Evolutionary conservation across 164 flowering plant genomes (phyloP).

Genomic region (Buxus sempervirens): DNA sequence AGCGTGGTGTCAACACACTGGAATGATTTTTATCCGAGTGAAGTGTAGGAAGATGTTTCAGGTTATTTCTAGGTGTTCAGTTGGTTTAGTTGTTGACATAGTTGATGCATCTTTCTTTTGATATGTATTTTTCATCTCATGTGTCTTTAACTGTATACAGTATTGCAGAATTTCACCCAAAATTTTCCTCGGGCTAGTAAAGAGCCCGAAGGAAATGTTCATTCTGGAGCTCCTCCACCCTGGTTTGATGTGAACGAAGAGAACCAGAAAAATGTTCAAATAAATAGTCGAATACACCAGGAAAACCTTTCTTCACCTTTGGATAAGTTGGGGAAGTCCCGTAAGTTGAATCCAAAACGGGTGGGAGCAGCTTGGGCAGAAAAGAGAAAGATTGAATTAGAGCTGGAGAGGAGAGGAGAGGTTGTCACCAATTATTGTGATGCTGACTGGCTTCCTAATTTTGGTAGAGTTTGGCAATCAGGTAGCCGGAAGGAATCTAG

Average conservation of each 20-base stretch:
- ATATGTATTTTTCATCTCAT: slow-evolving; percentile 5
- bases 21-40: background rate
- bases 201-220: slow-evolving; percentile 57
- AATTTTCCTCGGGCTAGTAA: slow-evolving; percentile 23
- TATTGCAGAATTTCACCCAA: slow-evolving; percentile 34
- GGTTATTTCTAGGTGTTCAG: background rate
- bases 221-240: slow-evolving; percentile 92
- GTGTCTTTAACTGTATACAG: slow-evolving; percentile 24
- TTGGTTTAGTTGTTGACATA: background rate
- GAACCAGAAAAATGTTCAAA: slow-evolving; percentile 21
- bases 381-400: slow-evolving; percentile 73
- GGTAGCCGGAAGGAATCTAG: slow-evolving; percentile 90
- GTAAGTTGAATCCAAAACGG: slow-evolving; percentile 71
- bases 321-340: slow-evolving; percentile 35
- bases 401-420: slow-evolving; percentile 86
- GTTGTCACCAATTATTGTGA: slow-evolving; percentile 35
- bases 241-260: slow-evolving; percentile 59
- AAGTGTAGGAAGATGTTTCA: background rate
- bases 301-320: slow-evolving; percentile 13
- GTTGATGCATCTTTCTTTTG: background rate
- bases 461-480: slow-evolving; percentile 96
- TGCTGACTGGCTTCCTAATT: slow-evolving; percentile 89
- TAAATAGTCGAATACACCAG: slow-evolving; percentile 8
- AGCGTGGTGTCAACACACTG: too few species aligned
- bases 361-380: slow-evolving; percentile 99